These are phyloP conservation scores for Xerocomus nothofagi DNA, from an alignment of 1,284 basidiomycete species.

Conservation along the genomic window DNA sequence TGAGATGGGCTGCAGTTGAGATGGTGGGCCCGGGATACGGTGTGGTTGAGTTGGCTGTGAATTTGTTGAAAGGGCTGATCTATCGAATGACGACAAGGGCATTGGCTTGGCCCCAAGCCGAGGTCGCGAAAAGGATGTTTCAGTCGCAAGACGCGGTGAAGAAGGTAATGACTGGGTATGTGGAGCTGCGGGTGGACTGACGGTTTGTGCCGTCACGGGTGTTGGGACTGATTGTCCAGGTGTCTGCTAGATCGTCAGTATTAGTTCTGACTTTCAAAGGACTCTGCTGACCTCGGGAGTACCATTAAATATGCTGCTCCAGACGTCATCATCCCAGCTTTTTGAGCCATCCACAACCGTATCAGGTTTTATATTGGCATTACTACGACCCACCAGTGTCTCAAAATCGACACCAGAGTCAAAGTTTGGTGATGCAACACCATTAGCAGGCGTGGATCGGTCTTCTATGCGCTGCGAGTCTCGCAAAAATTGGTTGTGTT, in stretches of 20 bases:
- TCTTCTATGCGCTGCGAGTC: conserved; percentile 84
- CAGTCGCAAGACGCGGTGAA: conserved; percentile 37
- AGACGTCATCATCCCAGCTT: conserved; percentile 76
- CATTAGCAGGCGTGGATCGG: conserved; percentile 52
- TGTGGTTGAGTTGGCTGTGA: conserved; percentile 21
- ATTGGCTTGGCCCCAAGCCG: conserved; percentile 41
- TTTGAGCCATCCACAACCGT: conserved; percentile 41
- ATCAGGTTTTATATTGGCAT: conserved; percentile 48
- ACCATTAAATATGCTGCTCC: conserved; percentile 70
- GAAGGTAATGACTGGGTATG: conserved; percentile 42
- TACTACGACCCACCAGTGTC: conserved; percentile 64
- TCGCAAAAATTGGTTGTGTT: conserved; percentile 81
- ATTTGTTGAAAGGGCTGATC: conserved; percentile 31
- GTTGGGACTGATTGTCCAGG: conserved; percentile 17
- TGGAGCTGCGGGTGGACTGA: conserved; percentile 17
- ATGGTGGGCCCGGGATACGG: conserved; percentile 20
- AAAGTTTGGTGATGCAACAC: conserved; percentile 34
- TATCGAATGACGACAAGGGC: conserved; percentile 39
- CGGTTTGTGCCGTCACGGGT: conserved; percentile 13
- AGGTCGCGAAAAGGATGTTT: conserved; percentile 32
- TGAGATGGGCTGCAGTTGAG: conserved; percentile 17
- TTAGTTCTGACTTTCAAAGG: neutral
- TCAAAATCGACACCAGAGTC: conserved; percentile 63
- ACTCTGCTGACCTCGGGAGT: conserved; percentile 22
- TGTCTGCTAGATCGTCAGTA: conserved; percentile 18